Evolutionary conservation across 306 rosid species (phyloP), one percentile per base, ranked within the genome.

Genomic region (Erythrophleum fordii): DNA sequence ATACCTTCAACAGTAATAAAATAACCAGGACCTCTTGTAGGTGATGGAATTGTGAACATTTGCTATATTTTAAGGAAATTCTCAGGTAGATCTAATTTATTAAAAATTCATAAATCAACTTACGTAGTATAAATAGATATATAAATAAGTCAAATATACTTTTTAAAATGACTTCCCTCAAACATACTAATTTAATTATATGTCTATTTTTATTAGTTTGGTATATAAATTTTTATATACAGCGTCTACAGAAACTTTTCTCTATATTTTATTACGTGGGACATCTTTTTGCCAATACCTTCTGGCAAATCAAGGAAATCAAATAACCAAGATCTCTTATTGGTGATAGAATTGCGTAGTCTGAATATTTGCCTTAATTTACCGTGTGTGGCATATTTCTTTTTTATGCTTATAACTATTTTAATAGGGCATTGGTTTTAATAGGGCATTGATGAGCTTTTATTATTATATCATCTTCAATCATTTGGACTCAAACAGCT

Each of bases 1-100:
- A 55, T 60, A 29, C 45, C 34, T 25, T 53, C 64, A 49, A 59
- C 76, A 78, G 23, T 34, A 55, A 79, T 62, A 35, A 76, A 39
- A 62, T 29, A 18, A 11, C n/a, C 66, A 25, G 35, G 26, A 25
- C n/a, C 37, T 59, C 42, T 73, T 69, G 39, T 81, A 67, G 34
- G 74, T 69, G 60, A 78, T 74, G 76, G 67, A 82, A 75, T 72
- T 39, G 2, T 70, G 46, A 78, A 64, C 71, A 81, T 81, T 84
- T 84, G 29, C 75, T 73, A 37, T 67, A 68, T 61, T 69, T 60
- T 12, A 29, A 61, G 22, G 5, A 61, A 11, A 29, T 29, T 61
- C 35, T 59, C 12, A 26, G 65, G 5, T 37, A 37, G 42, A 26
- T 59, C 13, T 59, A 26, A 6, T 59, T 18, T 59, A 14, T 12